phyloP scores from a whole-genome alignment of 2,329 filamentous ascomycete species.

The Onygenales sp. region DNA sequence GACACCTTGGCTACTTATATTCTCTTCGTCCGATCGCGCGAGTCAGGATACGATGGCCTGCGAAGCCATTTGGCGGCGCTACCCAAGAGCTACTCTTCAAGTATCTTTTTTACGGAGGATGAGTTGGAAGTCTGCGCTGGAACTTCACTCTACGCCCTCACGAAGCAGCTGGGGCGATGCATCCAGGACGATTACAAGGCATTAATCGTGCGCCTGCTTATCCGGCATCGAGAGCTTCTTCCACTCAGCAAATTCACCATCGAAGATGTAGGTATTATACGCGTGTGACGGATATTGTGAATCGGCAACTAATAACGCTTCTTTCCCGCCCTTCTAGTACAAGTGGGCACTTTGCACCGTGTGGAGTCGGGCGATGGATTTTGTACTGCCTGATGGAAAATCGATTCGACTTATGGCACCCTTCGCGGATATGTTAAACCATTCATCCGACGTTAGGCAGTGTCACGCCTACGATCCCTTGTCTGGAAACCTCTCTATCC shows the following conservation, averaged over 20 bases:
- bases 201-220: slow-evolving; percentile 19
- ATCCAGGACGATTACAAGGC: slow-evolving; percentile 23
- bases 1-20: slow-evolving; percentile 25
- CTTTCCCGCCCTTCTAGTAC: slow-evolving; percentile 20
- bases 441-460: slow-evolving; percentile 24
- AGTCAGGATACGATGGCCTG: slow-evolving; percentile 23
- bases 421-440: slow-evolving; percentile 31
- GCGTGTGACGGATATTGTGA: slow-evolving; percentile 13
- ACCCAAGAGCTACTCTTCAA: slow-evolving; percentile 24
- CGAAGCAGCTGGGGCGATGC: slow-evolving; percentile 20
- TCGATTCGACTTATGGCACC: slow-evolving; percentile 21
- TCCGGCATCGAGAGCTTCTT: slow-evolving; percentile 23
- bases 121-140: slow-evolving; percentile 26
- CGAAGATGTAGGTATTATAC: slow-evolving; percentile 22
- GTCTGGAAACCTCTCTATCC: slow-evolving; percentile 24
- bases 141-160: slow-evolving; percentile 24
- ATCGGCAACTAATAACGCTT: slow-evolving; percentile 13
- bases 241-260: slow-evolving; percentile 24
- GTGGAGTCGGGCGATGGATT: slow-evolving; percentile 27
- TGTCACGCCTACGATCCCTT: slow-evolving; percentile 26
- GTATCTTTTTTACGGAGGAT: slow-evolving; percentile 26
- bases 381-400: slow-evolving; percentile 16
- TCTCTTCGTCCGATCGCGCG: slow-evolving; percentile 26
- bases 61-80: slow-evolving; percentile 21
- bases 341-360: slow-evolving; percentile 26